A percentile compares a stretch with the other conserved stretches of the same genome.
Conservation (phyloP, 176 grass and related monocot species). For the Phoenix dactylifera region DNA sequence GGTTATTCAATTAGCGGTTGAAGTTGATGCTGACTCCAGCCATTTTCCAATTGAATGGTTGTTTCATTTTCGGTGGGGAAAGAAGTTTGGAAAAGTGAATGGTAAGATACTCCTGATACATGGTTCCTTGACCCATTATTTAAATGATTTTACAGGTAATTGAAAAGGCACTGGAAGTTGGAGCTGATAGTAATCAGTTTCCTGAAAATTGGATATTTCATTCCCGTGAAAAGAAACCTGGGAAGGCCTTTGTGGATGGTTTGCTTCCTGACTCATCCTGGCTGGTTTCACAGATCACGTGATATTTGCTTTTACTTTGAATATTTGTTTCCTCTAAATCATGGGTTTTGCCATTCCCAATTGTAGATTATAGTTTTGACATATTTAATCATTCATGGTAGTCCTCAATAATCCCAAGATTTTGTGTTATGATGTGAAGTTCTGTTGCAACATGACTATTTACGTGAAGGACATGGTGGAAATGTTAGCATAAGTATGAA, state of each 20-base stretch:
- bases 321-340: background rate
- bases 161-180: conserved; percentile 36
- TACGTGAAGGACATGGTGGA: no score
- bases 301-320: conserved; percentile 14
- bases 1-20: conserved; percentile 82
- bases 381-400: no score
- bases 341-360: no score
- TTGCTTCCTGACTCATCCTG: background rate
- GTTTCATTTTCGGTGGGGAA: conserved; percentile 91
- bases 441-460: no score
- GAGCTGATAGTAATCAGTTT: conserved; percentile 34
- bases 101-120: conserved; percentile 28
- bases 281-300: conserved; percentile 5
- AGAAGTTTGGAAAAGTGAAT: conserved; percentile 66
- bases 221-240: conserved; percentile 46
- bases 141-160: conserved; percentile 27
- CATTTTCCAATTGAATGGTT: conserved; percentile 76
- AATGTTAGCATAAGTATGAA: no score
- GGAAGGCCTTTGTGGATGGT: conserved; percentile 44
- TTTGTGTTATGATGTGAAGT: no score
- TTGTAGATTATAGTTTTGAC: no score
- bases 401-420: no score
- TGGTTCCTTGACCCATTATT: conserved; percentile 1
- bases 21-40: conserved; percentile 56
- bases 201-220: conserved; percentile 39